Evolutionary conservation across 192 early-diverging fungal genomes (phyloP).

Genomic region (Gonapodya sp.): DNA sequence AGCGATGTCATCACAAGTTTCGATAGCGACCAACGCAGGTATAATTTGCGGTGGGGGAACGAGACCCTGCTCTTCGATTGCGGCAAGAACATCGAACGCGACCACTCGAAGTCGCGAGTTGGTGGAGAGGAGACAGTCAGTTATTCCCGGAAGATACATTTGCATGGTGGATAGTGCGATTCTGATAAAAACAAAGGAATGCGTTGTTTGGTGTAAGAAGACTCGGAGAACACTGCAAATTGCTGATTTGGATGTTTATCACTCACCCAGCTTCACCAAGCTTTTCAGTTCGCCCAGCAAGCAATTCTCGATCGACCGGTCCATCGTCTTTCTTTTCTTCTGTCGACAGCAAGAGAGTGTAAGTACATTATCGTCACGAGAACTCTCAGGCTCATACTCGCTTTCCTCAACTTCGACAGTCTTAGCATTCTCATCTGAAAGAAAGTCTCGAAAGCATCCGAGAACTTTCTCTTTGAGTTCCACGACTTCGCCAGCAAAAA

Average conservation of each 20-base stretch:
- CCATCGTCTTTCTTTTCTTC: background rate
- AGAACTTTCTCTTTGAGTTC: background rate
- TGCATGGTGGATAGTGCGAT: background rate
- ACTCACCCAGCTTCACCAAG: background rate
- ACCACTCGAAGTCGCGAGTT: background rate
- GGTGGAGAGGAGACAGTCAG: background rate
- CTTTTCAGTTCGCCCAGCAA: background rate
- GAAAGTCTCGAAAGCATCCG: background rate
- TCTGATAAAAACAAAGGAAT: background rate
- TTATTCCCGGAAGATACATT: background rate
- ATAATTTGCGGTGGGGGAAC: background rate
- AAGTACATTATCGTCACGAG: too few relatives aligned
- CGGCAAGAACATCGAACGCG: background rate
- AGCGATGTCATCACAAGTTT: background rate
- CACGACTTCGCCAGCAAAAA: background rate
- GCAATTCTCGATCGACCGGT: background rate
- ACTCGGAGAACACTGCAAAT: too few relatives aligned
- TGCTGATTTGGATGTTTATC: background rate
- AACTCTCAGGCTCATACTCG: too few relatives aligned
- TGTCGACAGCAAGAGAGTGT: too few relatives aligned
- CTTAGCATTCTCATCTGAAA: background rate
- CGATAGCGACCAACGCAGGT: background rate
- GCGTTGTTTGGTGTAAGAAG: too few relatives aligned
- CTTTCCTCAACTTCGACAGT: background rate
- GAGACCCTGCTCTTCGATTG: background rate